Conservation (phyloP, 2,329 filamentous ascomycete species). For the Beauveria medogensis region DNA sequence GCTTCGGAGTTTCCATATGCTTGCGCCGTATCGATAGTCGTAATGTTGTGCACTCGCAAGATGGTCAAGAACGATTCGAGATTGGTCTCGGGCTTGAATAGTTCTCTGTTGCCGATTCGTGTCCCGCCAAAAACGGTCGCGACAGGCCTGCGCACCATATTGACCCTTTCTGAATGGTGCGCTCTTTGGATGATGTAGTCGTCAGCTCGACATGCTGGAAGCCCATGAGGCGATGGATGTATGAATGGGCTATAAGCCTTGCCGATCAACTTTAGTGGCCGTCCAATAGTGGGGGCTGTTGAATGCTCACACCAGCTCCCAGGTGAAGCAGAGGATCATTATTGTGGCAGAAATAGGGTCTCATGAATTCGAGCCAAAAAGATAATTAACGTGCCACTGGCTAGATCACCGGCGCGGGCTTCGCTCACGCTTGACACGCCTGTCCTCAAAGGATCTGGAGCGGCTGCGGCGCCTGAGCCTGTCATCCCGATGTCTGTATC, state of each 20-base stretch:
- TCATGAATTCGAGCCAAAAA: neutral
- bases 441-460: conserved; percentile 9
- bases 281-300: neutral
- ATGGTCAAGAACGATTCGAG: conserved; percentile 7
- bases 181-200: neutral
- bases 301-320: neutral
- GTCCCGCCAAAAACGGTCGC: conserved; percentile 13
- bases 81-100: conserved; percentile 10
- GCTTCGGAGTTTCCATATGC: conserved; percentile 14
- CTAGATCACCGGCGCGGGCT: neutral
- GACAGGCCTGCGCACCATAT: neutral
- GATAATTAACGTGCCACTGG: neutral
- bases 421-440: neutral
- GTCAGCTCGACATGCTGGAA: neutral
- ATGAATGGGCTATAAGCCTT: neutral
- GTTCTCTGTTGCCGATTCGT: conserved; percentile 13
- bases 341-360: neutral
- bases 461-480: conserved; percentile 14
- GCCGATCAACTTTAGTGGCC: neutral
- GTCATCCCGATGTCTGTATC: conserved; percentile 6
- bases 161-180: neutral
- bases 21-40: conserved; percentile 14
- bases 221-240: neutral
- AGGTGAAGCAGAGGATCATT: neutral
- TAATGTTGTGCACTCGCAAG: conserved; percentile 9